Evolutionary conservation across 495 filamentous ascomycete genomes (phyloP), one percentile per base, ranked within the genome.

Genomic region (Sabuloglossum arenarium): DNA sequence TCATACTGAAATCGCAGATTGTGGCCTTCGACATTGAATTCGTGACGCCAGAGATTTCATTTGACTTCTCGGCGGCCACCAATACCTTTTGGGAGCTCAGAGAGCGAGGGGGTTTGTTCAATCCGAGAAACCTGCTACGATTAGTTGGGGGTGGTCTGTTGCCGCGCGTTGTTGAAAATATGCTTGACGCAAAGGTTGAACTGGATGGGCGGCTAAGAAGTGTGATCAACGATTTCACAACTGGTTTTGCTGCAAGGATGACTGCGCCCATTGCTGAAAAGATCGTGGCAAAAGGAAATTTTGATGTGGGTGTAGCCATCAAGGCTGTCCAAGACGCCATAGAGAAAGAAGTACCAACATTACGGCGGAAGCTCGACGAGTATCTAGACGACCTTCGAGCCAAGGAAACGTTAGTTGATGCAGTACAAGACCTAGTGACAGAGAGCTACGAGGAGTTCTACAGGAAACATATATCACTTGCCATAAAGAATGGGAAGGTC

Each of bases 1-100:
- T 94, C 39, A 79, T 93, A 58, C 78, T 96, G 11, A 94, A 94
- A 62, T 87, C 90, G 60, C 83, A 90, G 60, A 86, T 96, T 29
- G 78, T 94, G 34, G 86, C 88, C 19, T 88, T 94, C 59, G 88
- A 96, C 69, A 91, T 96, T 56, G 80, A 84, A 65, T 90, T 84
- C 61, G 85, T 88, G 46, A 79, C 84, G 31, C 82, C 85, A 31
- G 80, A 72, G 50, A 70, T 83, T 30, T 76, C 78, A 19, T 75
- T 85, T 60, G 82, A 94, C 67, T 91, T 95, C 67, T 78, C 83
- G 24, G 79, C 79, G 53, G 74, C 91, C 14, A 87, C 82, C 65
- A 83, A 77, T 58, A 84, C 85, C 3, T 86, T 94, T 61, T 85
- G 76, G 73, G 80, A 85, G 62, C 71, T 86, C 6, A 76, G 82